Conservation (phyloP, 1,139 yeast genomes). For the Suhomyces chickasaworum region DNA sequence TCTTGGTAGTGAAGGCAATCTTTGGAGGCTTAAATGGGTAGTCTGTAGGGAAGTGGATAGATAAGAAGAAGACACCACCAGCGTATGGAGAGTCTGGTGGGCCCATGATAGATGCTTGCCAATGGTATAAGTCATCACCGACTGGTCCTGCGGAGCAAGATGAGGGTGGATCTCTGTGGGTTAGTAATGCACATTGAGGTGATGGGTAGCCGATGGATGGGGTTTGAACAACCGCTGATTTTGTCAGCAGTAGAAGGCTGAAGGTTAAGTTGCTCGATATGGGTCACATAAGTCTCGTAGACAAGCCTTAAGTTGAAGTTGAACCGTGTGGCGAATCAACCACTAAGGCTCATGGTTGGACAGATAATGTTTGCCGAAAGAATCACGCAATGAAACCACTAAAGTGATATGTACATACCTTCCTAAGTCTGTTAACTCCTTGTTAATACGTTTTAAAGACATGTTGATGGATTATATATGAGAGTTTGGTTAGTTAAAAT, state of each 20-base stretch:
- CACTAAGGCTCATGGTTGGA: background rate
- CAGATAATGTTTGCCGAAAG: background rate
- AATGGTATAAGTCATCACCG: slow-evolving; percentile 92
- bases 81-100: slow-evolving; percentile 94
- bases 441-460: slow-evolving; percentile 94
- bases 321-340: slow-evolving; percentile 1
- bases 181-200: slow-evolving; percentile 2
- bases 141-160: slow-evolving; percentile 99
- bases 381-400: background rate
- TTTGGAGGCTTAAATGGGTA: slow-evolving; percentile 95
- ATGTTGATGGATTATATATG: slow-evolving; percentile 33
- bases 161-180: slow-evolving; percentile 90
- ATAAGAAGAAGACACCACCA: slow-evolving; percentile 88
- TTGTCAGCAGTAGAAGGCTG: too few relatives aligned
- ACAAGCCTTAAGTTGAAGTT: background rate
- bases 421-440: slow-evolving; percentile 92
- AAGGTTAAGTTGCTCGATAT: too few relatives aligned
- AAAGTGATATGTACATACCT: slow-evolving; percentile 58
- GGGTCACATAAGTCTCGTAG: too few relatives aligned
- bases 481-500: slow-evolving; percentile 6
- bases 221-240: background rate
- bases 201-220: background rate
- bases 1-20: slow-evolving; percentile 86
- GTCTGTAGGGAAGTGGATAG: slow-evolving; percentile 93
- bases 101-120: slow-evolving; percentile 98